Percentiles rank a stretch among this genome's conserved stretches.
phyloP scores from a whole-genome alignment of 768 basidiomycete species.

The Lyophyllum semitale region DNA sequence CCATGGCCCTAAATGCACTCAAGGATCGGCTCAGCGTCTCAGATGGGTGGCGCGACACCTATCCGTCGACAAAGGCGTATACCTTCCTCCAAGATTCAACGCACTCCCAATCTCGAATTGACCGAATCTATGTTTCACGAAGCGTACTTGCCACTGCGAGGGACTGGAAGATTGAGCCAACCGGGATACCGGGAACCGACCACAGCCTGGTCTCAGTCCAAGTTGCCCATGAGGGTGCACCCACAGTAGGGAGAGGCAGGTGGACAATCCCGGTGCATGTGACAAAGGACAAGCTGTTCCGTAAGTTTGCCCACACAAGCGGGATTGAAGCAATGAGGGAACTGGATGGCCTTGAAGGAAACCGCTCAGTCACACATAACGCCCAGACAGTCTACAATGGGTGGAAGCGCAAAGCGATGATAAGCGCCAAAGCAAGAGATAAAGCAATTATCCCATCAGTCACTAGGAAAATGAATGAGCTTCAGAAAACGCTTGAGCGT shows the following conservation, averaged over 20 bases:
- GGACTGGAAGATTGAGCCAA: neutral
- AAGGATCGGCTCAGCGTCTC: slow-evolving; percentile 16
- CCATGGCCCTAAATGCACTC: slow-evolving; percentile 17
- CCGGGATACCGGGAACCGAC: neutral
- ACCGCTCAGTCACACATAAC: neutral
- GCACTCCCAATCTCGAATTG: neutral
- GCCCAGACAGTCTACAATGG: neutral
- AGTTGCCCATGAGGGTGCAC: slow-evolving; percentile 15
- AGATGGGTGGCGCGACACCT: slow-evolving; percentile 34
- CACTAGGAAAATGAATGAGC: neutral
- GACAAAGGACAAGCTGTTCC: slow-evolving; percentile 15
- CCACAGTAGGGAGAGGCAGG: slow-evolving; percentile 27
- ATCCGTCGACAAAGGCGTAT: slow-evolving; percentile 11
- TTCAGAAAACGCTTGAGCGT: neutral
- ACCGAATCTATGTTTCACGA: neutral
- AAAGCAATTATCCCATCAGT: neutral
- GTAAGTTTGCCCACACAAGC: neutral
- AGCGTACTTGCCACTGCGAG: neutral
- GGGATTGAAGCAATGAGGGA: neutral
- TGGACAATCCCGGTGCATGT: slow-evolving; percentile 28
- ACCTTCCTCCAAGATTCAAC: neutral
- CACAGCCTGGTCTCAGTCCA: neutral
- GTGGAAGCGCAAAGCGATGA: neutral
- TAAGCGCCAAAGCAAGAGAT: too few species aligned
- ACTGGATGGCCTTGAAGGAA: neutral